A percentile compares a stretch with the other conserved stretches of the same genome.
These are phyloP conservation scores for Neoarthrinium moseri DNA, from an alignment of 2,329 filamentous ascomycete species.

Conservation along the genomic window DNA sequence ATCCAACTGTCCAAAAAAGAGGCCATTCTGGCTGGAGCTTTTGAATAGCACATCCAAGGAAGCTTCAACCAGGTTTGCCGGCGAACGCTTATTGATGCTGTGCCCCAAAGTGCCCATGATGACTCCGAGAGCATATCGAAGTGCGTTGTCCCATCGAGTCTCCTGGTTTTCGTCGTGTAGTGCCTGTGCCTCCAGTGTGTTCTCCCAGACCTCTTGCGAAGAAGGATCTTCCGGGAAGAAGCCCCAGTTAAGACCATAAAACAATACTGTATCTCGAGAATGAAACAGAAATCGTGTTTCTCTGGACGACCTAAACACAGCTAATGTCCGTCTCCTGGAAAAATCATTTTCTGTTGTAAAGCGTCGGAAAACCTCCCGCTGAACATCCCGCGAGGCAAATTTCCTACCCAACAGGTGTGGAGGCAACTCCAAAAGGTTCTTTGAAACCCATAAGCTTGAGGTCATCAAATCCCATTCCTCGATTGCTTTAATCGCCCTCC, in stretches of 20 bases:
- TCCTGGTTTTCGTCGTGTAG: conserved; percentile 11
- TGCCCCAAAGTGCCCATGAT: background rate
- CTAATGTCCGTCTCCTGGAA: conserved; percentile 13
- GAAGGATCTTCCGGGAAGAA: background rate
- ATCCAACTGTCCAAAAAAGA: conserved; percentile 7
- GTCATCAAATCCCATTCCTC: conserved; percentile 2
- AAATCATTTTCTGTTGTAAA: conserved; percentile 14
- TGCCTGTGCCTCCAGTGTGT: conserved; percentile 12
- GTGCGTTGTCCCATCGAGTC: conserved; percentile 10
- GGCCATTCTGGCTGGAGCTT: conserved; percentile 1
- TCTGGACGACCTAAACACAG: conserved; percentile 13
- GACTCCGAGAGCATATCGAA: conserved; percentile 11
- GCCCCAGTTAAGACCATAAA: conserved; percentile 2
- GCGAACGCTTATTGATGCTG: background rate
- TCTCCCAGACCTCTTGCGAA: conserved; percentile 11
- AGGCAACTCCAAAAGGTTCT: no score
- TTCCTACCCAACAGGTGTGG: background rate
- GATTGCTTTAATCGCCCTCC: conserved; percentile 12
- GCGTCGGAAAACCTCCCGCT: conserved; percentile 6
- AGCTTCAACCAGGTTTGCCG: background rate
- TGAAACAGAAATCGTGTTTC: conserved; percentile 17
- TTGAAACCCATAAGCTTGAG: no score
- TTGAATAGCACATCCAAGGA: background rate
- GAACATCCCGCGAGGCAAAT: background rate
- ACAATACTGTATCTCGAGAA: conserved; percentile 15